Base-by-base conservation (phyloP, 1,139 yeast genomes). In the Kazachstania sp. region DNA sequence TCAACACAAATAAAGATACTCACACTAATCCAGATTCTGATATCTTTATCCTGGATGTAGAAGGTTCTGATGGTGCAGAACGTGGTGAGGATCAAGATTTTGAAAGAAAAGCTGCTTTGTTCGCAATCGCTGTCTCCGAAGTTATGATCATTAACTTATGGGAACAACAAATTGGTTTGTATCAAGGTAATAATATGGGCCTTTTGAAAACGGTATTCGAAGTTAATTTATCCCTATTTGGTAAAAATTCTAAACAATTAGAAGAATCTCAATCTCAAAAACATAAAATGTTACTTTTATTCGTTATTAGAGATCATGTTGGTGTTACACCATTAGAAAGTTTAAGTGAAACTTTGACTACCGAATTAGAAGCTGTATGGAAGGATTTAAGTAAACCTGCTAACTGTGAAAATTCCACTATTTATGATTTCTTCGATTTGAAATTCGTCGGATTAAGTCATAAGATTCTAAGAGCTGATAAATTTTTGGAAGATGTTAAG, bases 81-180 rank as follows among this genome's bases (percentile, higher is more conserved):
- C 77, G 97, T 49, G 98, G 98, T 15, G 98, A 92, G 58, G 98
- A 92, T 65, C 97, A 92, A 66, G 98, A 92, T 65, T 92, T 92
- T 66, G 98, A 92, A 67, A 77, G 98, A 50, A 92, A 92, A 61
- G 90, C 97, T 1, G 97, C 98, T 0, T 70, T 94, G 45, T 92
- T 92, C 72, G 97, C 98, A 0, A 71, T 92, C 51, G 80, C 97
- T 7, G 90, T 97, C 0, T 81, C 95, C 15, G 98, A 92, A 62
- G 81, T 90, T 2, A 73, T 92, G 58, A 88, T 92, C 52, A 83
- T 92, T 46, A 92, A 92, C 66, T 80, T 92, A 64, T 92, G 98
- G 97, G 98, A 92, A 65, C 86, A 87, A 56, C 98, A 92, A 65
- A 90, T 92, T 47, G 98, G 98, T 4, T 73, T 94, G 45, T 92